Conservation (phyloP, 345 rosid species). For the Abelmoschus esculentus region DNA sequence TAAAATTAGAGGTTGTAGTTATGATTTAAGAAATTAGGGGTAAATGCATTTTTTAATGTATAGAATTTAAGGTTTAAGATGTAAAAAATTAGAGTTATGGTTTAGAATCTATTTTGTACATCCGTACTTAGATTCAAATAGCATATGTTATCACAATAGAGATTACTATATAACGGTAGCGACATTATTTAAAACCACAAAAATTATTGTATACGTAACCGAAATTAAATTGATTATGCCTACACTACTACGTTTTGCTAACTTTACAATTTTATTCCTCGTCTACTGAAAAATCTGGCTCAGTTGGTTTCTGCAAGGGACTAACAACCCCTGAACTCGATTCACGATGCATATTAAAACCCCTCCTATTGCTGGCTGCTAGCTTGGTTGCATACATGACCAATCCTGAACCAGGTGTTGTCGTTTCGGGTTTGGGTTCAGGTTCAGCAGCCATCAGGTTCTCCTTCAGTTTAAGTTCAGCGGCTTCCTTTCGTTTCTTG, state of each 20-base stretch:
- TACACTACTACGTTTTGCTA: neutral
- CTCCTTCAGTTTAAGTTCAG: constrained; percentile 41
- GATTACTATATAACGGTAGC: too few species aligned
- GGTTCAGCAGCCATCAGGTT: constrained; percentile 13
- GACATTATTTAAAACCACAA: too few species aligned
- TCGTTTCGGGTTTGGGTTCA: constrained; percentile 10
- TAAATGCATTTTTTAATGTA: too few species aligned
- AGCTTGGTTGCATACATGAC: constrained; percentile 30
- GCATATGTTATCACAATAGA: too few species aligned
- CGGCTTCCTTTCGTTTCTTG: constrained; percentile 51
- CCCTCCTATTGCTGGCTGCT: constrained; percentile 30
- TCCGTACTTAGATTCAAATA: too few species aligned
- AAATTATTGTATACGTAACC: too few species aligned
- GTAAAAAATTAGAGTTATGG: too few species aligned
- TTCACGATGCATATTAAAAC: constrained; percentile 30
- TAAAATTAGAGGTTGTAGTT: too few species aligned
- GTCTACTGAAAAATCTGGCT: constrained; percentile 74
- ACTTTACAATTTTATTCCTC: constrained; percentile 23
- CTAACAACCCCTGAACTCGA: constrained; percentile 34
- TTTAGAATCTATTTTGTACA: too few species aligned
- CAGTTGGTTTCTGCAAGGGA: constrained; percentile 64
- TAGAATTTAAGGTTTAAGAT: too few species aligned
- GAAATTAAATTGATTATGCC: neutral
- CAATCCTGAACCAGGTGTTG: constrained; percentile 17
- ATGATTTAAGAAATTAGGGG: too few species aligned